Evolutionary conservation across 768 basidiomycete species (phyloP).

Genomic region (Suillus luteus): DNA sequence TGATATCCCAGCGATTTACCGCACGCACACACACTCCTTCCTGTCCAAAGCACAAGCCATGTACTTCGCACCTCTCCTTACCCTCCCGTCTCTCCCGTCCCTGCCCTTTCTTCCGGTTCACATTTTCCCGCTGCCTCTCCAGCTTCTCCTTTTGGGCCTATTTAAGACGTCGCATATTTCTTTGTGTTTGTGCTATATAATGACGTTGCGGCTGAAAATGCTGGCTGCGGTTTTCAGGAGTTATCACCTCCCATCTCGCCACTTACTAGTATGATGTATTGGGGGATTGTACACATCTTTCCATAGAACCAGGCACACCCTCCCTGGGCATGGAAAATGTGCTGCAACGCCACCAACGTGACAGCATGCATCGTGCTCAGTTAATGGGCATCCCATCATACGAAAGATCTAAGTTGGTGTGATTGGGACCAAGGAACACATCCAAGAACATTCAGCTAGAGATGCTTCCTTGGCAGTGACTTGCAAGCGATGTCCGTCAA

Average conservation of each 20-base stretch:
- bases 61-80: slow-evolving; percentile 35
- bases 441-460: neutral
- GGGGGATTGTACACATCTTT: neutral
- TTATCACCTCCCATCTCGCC: neutral
- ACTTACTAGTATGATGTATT: neutral
- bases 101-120: slow-evolving; percentile 16
- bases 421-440: neutral
- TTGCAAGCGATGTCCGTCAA: neutral
- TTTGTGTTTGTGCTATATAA: slow-evolving; percentile 43
- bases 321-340: neutral
- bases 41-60: slow-evolving; percentile 32
- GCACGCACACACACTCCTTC: slow-evolving; percentile 27
- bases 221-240: neutral
- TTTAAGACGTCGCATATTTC: slow-evolving; percentile 38
- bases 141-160: slow-evolving; percentile 30
- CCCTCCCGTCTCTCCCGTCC: slow-evolving; percentile 19
- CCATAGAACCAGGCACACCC: neutral
- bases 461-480: neutral
- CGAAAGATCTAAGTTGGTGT: neutral
- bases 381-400: neutral
- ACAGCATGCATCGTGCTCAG: neutral
- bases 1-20: slow-evolving; percentile 28
- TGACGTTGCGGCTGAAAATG: slow-evolving; percentile 34
- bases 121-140: slow-evolving; percentile 20
- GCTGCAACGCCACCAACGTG: neutral